Conservation (phyloP, 768 basidiomycete species). For the Phlegmacium glaucopus region DNA sequence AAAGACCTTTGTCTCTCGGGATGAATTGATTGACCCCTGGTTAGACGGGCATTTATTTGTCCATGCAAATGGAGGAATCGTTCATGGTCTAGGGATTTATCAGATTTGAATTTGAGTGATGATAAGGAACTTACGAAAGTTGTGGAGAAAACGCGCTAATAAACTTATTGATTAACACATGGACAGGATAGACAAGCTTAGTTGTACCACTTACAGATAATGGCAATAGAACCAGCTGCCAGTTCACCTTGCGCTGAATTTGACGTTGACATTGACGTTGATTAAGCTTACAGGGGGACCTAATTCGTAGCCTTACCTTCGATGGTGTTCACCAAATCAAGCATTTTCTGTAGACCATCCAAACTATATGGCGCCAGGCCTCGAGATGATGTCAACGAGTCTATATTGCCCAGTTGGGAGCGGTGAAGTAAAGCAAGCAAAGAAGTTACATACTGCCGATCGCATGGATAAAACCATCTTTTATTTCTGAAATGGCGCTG, state of each 20-base stretch:
- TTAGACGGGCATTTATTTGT: too few species aligned
- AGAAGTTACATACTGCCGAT: conserved; percentile 22
- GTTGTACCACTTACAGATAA: too few species aligned
- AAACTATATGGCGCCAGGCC: conserved; percentile 5
- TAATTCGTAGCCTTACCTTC: conserved; percentile 13
- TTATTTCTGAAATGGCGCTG: conserved; percentile 23
- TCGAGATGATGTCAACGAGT: conserved; percentile 8
- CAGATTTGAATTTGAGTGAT: neutral
- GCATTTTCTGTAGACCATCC: conserved; percentile 24
- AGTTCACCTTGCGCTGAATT: neutral
- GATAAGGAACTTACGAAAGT: conserved; percentile 24
- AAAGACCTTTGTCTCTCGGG: conserved; percentile 21
- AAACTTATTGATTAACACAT: neutral
- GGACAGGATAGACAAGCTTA: too few species aligned
- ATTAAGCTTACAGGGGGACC: neutral
- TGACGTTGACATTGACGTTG: neutral
- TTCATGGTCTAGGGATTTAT: too few species aligned
- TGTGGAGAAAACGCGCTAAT: conserved; percentile 34
- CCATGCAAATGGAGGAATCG: too few species aligned
- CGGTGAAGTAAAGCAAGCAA: neutral
- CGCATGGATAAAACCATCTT: conserved; percentile 25
- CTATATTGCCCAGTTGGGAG: neutral
- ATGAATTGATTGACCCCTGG: conserved; percentile 37
- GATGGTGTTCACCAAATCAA: conserved; percentile 22
- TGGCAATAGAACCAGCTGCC: too few species aligned